Evolutionary conservation across 345 rosid species (phyloP), one percentile per base, ranked within the genome.

Genomic region (Euclidium syriacum): DNA sequence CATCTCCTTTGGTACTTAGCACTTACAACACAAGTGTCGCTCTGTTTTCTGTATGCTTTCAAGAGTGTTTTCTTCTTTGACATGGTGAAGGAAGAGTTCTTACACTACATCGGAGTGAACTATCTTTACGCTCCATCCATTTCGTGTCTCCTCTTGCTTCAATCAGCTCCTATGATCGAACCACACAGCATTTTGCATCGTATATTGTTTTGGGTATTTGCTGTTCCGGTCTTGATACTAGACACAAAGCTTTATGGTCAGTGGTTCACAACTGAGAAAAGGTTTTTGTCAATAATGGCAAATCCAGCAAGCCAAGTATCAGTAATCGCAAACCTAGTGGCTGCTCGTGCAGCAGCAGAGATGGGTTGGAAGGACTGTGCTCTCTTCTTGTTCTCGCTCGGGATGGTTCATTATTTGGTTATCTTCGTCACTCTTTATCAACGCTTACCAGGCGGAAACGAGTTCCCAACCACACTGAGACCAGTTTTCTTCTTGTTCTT

Each of bases 401-500:
- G 95, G 12, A 68, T 85, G 67, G 77, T 78, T 47, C 91, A 86
- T 47, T 90, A 76, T 55, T 42, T 86, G 16, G 90, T 85, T 6
- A 85, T 85, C 38, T 84, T 90, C 62, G 83, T 90, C 18, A 85
- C 88, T 0, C 90, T 86, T 46, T 90, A 80, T 60, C 95, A 86
- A 64, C 79, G 80, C 43, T 38, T 86, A 35, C 74, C 85, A 2
- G 80, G 86, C 0, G 66, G 77, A 6, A 73, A 59, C 40, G 52
- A 44, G 2, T 75, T 82, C 51, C 90, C 88, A 1, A 52, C 66
- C 0, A 59, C 50, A 58, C 66, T 83, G n/a, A 47, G 84, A 24
- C 90, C 95, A 2, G 63, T 75, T 11, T 83, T 90, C 68, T 90
- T 81, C 78, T 64, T 86, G 73, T 86, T 90, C 78, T 67, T 90